Conservation (phyloP, 2,329 filamentous ascomycete genomes). For the Fusarium redolens region DNA sequence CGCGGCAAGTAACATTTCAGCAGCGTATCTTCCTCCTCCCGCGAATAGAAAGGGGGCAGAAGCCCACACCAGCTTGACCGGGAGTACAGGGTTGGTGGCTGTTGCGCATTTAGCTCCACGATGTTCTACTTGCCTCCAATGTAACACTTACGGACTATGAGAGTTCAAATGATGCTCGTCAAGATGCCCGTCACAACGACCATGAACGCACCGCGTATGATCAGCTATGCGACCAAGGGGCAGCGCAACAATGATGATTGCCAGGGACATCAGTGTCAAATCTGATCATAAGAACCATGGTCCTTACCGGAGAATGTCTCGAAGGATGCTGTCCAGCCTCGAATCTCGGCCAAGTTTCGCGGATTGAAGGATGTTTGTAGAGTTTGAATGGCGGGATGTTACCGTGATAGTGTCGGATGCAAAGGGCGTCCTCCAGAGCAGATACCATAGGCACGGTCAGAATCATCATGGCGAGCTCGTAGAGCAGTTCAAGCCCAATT, state of each 20-base stretch:
- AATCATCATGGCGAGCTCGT: neutral
- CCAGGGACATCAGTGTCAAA: too few relatives aligned
- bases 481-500: neutral
- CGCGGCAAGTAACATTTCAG: neutral
- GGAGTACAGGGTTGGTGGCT: too few relatives aligned
- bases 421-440: neutral
- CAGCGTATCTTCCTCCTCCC: neutral
- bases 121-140: too few relatives aligned
- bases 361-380: neutral
- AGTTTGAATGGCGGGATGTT: rapidly evolving
- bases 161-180: neutral
- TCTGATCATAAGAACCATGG: too few relatives aligned
- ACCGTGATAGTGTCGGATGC: neutral
- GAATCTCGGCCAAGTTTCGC: neutral
- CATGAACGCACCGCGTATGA: neutral
- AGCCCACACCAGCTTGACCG: neutral
- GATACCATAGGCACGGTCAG: neutral
- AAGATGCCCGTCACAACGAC: neutral
- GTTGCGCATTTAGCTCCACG: rapidly evolving
- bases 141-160: neutral
- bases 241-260: neutral
- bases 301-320: neutral
- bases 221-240: neutral
- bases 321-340: neutral
- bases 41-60: neutral